Base-by-base conservation (phyloP, 106 monocot genomes). In the Allium fistulosum region DNA sequence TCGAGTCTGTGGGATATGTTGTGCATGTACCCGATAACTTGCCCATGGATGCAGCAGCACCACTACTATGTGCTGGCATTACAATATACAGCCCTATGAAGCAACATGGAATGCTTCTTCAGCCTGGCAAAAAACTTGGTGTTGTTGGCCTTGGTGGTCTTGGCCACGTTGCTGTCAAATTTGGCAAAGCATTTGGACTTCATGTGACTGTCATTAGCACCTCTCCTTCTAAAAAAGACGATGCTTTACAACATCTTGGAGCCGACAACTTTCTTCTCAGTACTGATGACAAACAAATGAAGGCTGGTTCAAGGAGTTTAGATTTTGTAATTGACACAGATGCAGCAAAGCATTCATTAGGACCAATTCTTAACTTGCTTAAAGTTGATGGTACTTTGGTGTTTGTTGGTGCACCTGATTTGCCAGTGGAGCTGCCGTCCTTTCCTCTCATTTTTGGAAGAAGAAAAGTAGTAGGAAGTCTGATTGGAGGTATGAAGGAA, bases 401-500 rank as follows among this genome's bases (percentile, higher is more conserved):
- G 48, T 51, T 91, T 11, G 84, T 91, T 7, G 91, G 84, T 4
- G 81, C 74, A 3, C 81, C 91, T 6, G 91, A 91, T 13, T 70
- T 79, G 63, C 91, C 91, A 2, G 56, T 91, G n/a, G 86, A 84
- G 11, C 87, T 91, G 14, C 87, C 91, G 0, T 74, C 91, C 0
- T 81, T 84, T 37, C 86, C 91, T 14, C 75, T 91, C 48, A 80
- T 91, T 12, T 81, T 73, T 11, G 87, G 74, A 45, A 87, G 75
- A 65, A 78, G 83, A 62, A 70, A 46, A 11, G 88, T 88, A 18
- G 78, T 69, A 12, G 94, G 94, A 48, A 90, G 90, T 72, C 59
- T 90, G 61, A 85, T 74, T 0, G 94, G 94, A 8, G 90, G 94
- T 12, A 94, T 90, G 62, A 85, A 72, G 72, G 94, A 94, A 82